Evolutionary conservation across 1,284 basidiomycete genomes (phyloP).

Genomic region (Sanguinoderma infundibulare): DNA sequence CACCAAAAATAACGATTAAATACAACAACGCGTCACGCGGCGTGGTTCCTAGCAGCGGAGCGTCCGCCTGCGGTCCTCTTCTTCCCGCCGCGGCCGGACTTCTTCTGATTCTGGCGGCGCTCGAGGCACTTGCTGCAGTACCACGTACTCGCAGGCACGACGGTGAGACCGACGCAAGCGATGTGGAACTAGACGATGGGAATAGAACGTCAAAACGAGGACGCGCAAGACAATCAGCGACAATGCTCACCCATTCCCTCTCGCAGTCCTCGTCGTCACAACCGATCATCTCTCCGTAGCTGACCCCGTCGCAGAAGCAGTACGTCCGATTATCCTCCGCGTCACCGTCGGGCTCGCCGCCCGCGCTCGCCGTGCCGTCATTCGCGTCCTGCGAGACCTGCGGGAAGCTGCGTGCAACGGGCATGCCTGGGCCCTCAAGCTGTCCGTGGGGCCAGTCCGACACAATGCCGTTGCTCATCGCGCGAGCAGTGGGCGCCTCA

Average conservation of each 20-base stretch:
- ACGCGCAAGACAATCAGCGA: constrained; percentile 3
- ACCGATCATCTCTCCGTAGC: constrained; percentile 97
- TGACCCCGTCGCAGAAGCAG: constrained; percentile 87
- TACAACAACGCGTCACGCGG: constrained; percentile 1
- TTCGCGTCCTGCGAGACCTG: constrained; percentile 27
- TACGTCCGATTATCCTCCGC: constrained; percentile 80
- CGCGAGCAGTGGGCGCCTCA: constrained; percentile 17
- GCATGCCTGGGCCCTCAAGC: constrained; percentile 79
- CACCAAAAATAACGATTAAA: constrained; percentile 7
- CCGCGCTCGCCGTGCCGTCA: constrained; percentile 31
- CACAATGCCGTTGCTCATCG: constrained; percentile 24
- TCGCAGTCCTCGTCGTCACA: constrained; percentile 92
- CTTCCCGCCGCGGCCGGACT: constrained; percentile 53
- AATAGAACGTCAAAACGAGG: constrained; percentile 1
- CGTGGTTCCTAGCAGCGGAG: constrained; percentile 14
- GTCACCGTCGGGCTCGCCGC: constrained; percentile 52
- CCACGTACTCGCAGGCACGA: constrained; percentile 81
- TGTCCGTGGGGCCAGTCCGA: constrained; percentile 53
- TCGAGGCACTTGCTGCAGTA: constrained; percentile 73
- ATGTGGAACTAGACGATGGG: constrained; percentile 78
- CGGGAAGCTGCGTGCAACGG: constrained; percentile 50
- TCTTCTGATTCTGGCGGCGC: constrained; percentile 49
- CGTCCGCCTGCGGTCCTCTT: constrained; percentile 36
- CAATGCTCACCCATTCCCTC: constrained; percentile 94
- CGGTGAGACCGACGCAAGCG: constrained; percentile 74